Evolutionary conservation across 257 asterid species (phyloP), one percentile per base, ranked within the genome.

Genomic region (Ballota nigra): DNA sequence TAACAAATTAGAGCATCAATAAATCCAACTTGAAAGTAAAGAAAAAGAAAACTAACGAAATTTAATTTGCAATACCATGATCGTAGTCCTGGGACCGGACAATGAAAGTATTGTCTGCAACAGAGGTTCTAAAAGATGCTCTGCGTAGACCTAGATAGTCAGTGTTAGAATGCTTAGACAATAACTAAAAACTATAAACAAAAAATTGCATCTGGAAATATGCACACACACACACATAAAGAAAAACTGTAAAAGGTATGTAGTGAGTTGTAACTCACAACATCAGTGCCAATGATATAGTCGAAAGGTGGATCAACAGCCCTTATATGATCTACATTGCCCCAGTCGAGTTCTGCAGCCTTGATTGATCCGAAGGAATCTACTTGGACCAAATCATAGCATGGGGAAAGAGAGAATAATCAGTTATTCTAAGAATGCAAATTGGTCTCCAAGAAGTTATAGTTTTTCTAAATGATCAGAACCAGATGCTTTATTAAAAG

Each of bases 121-220:
- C 72, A 95, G 95, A 72, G 98, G 99, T 64, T 95, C 93, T 86
- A 95, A 76, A 57, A 92, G 98, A 82, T 95, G 97, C 83, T 95
- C 98, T 6, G 97, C 86, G 70, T 95, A 95, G 63, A 95, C 99
- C 99, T 94, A 82, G 78, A 63, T 6, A 74, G n/a, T 69, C 36
- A 57, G 13, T 56, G 57, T 47, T 18, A 72, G 66, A 71, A 62
- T 68, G 53, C 49, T 41, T 29, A 15, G 19, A 24, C 72, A 64
- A 38, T 53, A 70, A 10, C 33, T 47, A 47, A n/a, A 38, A 63
- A n/a, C n/a, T n/a, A n/a, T n/a, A n/a, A n/a, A 6, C 19, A 9
- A 47, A 53, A 8, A 24, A 3, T 18, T 5, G 1, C 10, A 64
- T 1, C 20, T 9, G 45, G 49, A 11, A 41, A 12, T 4, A 47